Percentiles rank a stretch among this genome's conserved stretches.
Evolutionary conservation across 129 eudicot genomes (phyloP).

Genomic region (Lonicera japonica): DNA sequence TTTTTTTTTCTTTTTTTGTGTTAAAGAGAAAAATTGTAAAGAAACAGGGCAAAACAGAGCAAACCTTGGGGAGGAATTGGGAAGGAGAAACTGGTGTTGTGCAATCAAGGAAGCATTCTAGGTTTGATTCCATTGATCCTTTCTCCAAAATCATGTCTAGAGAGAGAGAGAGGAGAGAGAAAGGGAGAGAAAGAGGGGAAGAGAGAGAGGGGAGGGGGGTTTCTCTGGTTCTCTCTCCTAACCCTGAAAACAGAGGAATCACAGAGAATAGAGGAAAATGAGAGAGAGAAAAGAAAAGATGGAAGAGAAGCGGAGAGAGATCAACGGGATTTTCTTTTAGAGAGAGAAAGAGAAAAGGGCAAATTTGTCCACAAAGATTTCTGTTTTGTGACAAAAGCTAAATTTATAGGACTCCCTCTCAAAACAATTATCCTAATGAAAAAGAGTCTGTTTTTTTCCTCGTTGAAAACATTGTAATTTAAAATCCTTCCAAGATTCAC

Average conservation of each 20-base stretch:
- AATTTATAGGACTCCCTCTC: too few relatives aligned
- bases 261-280: constrained; percentile 5
- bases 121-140: constrained; percentile 57
- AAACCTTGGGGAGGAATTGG: constrained; percentile 70
- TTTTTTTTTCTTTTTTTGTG: too few relatives aligned
- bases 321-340: constrained; percentile 33
- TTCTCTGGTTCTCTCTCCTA: constrained; percentile 30
- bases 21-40: neutral
- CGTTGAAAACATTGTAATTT: too few relatives aligned
- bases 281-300: constrained; percentile 7
- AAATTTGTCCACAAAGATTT: too few relatives aligned
- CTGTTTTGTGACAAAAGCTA: too few relatives aligned
- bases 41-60: neutral
- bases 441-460: too few relatives aligned
- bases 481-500: too few relatives aligned
- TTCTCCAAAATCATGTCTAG: constrained; percentile 16
- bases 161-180: constrained; percentile 3
- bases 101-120: constrained; percentile 55
- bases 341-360: constrained; percentile 2
- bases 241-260: constrained; percentile 15
- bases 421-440: too few relatives aligned
- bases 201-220: neutral
- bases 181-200: neutral
- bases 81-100: constrained; percentile 69
- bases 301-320: constrained; percentile 35